These are phyloP conservation scores for Lecanosticta acicola DNA, from an alignment of 2,329 filamentous ascomycete species.

Conservation along the genomic window DNA sequence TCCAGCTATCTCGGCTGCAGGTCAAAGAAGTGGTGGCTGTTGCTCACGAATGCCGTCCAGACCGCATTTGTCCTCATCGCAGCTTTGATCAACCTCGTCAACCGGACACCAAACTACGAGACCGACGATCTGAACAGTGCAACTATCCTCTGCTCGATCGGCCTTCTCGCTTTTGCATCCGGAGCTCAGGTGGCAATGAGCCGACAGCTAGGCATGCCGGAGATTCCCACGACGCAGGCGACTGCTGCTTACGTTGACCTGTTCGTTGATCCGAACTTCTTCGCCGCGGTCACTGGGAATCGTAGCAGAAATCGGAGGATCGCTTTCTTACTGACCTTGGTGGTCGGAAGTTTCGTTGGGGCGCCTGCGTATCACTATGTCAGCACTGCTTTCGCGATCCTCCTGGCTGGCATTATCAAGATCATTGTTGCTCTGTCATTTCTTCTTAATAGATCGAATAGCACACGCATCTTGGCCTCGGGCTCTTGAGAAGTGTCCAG, in stretches of 20 bases:
- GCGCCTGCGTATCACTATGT: constrained; percentile 38
- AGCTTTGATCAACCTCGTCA: constrained; percentile 44
- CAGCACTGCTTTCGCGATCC: constrained; percentile 4
- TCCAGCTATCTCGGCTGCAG: constrained; percentile 48
- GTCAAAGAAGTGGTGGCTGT: constrained; percentile 49
- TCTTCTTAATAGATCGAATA: constrained; percentile 4
- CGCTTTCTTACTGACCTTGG: constrained; percentile 46
- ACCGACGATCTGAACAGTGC: constrained; percentile 1
- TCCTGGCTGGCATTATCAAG: constrained; percentile 8
- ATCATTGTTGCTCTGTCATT: constrained; percentile 5
- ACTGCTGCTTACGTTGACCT: constrained; percentile 59
- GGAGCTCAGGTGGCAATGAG: constrained; percentile 57
- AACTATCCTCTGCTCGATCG: constrained; percentile 33
- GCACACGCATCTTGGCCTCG: background rate
- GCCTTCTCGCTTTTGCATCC: constrained; percentile 50
- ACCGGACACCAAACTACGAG: constrained; percentile 1
- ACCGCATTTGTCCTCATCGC: constrained; percentile 51
- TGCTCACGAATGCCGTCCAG: constrained; percentile 52
- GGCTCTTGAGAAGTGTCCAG: no score
- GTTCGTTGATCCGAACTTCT: constrained; percentile 50
- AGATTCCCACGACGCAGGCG: constrained; percentile 61
- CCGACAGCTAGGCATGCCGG: constrained; percentile 51
- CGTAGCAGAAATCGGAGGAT: constrained; percentile 47
- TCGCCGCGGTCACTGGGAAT: constrained; percentile 39
- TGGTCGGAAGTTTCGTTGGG: constrained; percentile 48